These are phyloP conservation scores for Euphorbia celastroides DNA, from an alignment of 441 rosid genomes.

Conservation along the genomic window DNA sequence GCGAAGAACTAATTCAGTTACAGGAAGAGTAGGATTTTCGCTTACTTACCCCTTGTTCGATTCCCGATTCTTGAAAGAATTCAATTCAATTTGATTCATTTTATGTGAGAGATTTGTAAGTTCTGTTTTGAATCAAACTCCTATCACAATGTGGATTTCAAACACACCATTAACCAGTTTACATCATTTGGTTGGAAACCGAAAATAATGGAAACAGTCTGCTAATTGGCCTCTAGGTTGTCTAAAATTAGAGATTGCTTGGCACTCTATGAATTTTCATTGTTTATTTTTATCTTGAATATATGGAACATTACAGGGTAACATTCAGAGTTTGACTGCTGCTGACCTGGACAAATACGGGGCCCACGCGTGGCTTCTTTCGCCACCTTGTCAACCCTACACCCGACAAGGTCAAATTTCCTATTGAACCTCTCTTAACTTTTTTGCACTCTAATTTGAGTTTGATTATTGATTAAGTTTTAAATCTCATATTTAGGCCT, in stretches of 20 bases:
- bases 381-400: conserved; percentile 98
- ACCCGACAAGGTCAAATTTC: conserved; percentile 75
- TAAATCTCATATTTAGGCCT: conserved; percentile 47
- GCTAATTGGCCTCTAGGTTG: neutral
- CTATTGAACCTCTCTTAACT: neutral
- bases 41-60: no score
- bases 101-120: no score
- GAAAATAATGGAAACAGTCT: no score
- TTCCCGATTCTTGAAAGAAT: neutral
- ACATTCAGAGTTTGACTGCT: conserved; percentile 80
- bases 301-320: conserved; percentile 44
- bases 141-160: no score
- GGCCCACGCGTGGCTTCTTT: conserved; percentile 92
- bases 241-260: neutral
- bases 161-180: no score
- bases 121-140: no score
- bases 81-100: neutral
- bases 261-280: neutral
- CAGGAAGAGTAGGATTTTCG: neutral
- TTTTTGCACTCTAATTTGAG: neutral
- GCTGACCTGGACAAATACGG: conserved; percentile 62
- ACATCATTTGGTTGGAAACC: no score
- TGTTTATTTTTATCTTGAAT: neutral
- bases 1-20: neutral
- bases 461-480: neutral